These are phyloP conservation scores for Malus hybrid DNA, from an alignment of 331 rosid species.

Conservation along the genomic window DNA sequence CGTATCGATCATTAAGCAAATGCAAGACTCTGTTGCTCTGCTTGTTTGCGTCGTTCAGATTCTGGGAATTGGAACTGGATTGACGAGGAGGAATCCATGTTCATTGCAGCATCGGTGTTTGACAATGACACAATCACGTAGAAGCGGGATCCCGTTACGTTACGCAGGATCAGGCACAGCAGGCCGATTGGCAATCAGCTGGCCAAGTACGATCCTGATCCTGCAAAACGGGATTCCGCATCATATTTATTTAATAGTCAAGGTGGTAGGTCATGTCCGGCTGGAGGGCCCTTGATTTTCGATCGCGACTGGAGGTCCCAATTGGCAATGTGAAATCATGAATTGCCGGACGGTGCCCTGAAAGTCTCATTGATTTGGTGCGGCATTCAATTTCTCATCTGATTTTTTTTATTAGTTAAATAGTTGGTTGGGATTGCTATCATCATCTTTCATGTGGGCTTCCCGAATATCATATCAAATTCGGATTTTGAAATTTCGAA, in stretches of 20 bases:
- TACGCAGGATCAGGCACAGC: no score
- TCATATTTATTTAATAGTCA: neutral
- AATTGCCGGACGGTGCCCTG: conserved; percentile 15
- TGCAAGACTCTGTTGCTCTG: neutral
- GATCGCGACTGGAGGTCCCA: conserved; percentile 24
- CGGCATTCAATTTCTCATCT: conserved; percentile 10
- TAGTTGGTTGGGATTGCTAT: conserved; percentile 6
- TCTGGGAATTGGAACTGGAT: conserved; percentile 2
- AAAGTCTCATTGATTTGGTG: conserved; percentile 2
- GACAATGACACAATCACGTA: neutral
- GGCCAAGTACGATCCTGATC: no score
- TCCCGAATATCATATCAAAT: neutral
- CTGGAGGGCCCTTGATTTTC: conserved; percentile 25
- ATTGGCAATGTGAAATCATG: conserved; percentile 1
- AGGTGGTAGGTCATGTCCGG: neutral
- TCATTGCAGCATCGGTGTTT: neutral
- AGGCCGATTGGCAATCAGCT: no score
- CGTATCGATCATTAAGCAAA: neutral
- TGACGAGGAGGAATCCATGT: conserved; percentile 8
- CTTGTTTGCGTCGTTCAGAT: neutral
- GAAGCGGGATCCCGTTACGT: no score
- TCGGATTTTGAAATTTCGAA: conserved; percentile 28
- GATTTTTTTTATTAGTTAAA: conserved; percentile 17
- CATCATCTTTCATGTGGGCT: conserved; percentile 30
- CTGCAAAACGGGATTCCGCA: no score